These are phyloP conservation scores for Scheffersomyces insectosa DNA, from an alignment of 1,139 yeast genomes.

Conservation along the genomic window DNA sequence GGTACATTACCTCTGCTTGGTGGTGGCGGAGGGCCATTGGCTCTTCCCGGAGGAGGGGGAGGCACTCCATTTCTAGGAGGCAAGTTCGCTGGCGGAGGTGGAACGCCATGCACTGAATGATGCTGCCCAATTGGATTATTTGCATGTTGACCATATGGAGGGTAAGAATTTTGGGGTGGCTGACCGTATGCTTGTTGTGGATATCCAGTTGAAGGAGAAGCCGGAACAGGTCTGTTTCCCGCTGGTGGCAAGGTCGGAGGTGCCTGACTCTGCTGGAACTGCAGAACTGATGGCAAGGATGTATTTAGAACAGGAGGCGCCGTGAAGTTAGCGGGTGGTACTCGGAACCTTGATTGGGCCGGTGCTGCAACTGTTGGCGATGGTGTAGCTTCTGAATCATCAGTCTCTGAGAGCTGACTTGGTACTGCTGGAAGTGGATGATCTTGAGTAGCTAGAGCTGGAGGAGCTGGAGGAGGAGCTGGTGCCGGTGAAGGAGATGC, in stretches of 20 bases:
- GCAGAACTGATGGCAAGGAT: too few species aligned
- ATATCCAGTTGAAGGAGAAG: too few species aligned
- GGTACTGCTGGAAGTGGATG: neutral
- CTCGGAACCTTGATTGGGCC: too few species aligned
- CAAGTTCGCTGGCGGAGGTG: slow-evolving; percentile 19
- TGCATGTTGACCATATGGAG: slow-evolving; percentile 7
- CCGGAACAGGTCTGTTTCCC: too few species aligned
- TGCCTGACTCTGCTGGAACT: too few species aligned
- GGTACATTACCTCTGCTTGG: slow-evolving; percentile 11
- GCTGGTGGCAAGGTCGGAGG: too few species aligned
- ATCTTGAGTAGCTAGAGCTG: slow-evolving; percentile 14
- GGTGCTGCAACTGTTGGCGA: too few species aligned
- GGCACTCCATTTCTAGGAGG: slow-evolving; percentile 1
- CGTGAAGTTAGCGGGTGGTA: too few species aligned
- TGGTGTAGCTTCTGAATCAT: too few species aligned
- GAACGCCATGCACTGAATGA: neutral
- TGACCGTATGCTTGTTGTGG: too few species aligned
- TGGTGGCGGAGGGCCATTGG: slow-evolving; percentile 6
- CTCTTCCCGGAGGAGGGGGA: slow-evolving; percentile 4
- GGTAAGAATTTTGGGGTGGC: slow-evolving; percentile 2
- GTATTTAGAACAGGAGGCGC: too few species aligned
- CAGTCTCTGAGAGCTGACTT: too few species aligned
- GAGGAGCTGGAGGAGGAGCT: slow-evolving; percentile 6
- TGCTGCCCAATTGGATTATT: neutral
- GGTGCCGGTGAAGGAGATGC: slow-evolving; percentile 3